Base-by-base conservation (phyloP, 2,329 filamentous ascomycete species). In the Fusarium denticulatum region DNA sequence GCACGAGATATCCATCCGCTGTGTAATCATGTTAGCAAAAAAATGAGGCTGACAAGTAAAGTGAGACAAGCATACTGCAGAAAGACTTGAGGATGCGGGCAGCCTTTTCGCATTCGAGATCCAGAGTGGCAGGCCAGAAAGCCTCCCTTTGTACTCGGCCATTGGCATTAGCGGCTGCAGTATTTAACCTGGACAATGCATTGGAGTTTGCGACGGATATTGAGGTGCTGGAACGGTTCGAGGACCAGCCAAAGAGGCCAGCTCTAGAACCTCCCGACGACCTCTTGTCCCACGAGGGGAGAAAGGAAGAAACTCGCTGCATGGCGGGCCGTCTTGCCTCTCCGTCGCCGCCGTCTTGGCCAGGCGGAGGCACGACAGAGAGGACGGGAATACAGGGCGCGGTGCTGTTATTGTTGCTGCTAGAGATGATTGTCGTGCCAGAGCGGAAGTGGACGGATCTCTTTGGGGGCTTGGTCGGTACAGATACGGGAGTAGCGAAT, bases 101-200 rank as follows among this genome's bases (percentile, higher is more conserved):
- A 52, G 95, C 94, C 84, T 97, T 97, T 83, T 97, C 94, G 82
- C 93, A 93, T 86, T 98, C 95, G 76, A 93, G 92, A 80, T 97
- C 95, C 58, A 97, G 86, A 3, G 92, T 93, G 37, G 93, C 92
- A 7, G 94, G 94, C 93, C 93, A 96, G 79, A 96, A 96, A 30
- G 93, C 91, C 81, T 97, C 94, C 36, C 81, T 78, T 52, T 83
- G 80, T 34, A 83, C 77, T 32, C 79, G 78, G 66, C 66, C 74
- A 56, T 56, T 77, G 26, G 73, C 74, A 66, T 82, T 83, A 65
- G 82, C 81, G 42, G 78, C 79, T 28, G 76, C 73, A 24, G 80
- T 79, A 71, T 83, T 82, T 76, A 83, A 82, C 59, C 75, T 80
- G 64, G 80, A 66, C 43, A 81, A 69, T 50, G 74, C 53, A 57